These are phyloP conservation scores for Hansenula anomala DNA, from an alignment of 1,139 yeast species.

Conservation along the genomic window DNA sequence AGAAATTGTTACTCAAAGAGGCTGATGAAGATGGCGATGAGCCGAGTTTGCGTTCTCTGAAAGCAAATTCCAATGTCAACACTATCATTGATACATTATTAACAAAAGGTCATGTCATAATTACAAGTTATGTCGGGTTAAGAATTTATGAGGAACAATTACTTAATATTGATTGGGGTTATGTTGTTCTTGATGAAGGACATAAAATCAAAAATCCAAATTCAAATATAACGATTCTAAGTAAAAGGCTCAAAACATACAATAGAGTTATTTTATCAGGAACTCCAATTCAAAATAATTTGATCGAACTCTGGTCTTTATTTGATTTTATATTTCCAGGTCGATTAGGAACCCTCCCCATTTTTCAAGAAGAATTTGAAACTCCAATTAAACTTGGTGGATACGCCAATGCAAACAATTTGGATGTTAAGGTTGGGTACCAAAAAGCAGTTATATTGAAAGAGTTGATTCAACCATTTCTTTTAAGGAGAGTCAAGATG, in stretches of 20 bases:
- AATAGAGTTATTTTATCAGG: constrained; percentile 88
- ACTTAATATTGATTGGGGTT: constrained; percentile 79
- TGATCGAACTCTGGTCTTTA: constrained; percentile 88
- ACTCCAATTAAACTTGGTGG: constrained; percentile 97
- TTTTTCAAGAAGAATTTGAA: constrained; percentile 88
- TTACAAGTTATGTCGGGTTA: constrained; percentile 91
- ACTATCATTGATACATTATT: constrained; percentile 29
- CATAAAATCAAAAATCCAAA: constrained; percentile 96
- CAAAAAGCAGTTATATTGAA: constrained; percentile 91
- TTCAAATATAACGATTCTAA: constrained; percentile 76
- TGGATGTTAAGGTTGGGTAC: constrained; percentile 94
- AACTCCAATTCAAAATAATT: constrained; percentile 92
- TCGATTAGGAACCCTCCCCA: constrained; percentile 87
- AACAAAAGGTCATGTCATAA: constrained; percentile 68
- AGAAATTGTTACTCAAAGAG: constrained; percentile 41
- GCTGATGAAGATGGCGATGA: constrained; percentile 37
- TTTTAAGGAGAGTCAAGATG: constrained; percentile 78
- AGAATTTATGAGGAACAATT: constrained; percentile 69
- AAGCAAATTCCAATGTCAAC: constrained; percentile 22
- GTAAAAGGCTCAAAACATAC: constrained; percentile 77
- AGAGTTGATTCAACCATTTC: constrained; percentile 85
- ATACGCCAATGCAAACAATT: constrained; percentile 92
- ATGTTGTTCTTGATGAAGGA: constrained; percentile 90
- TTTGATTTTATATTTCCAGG: constrained; percentile 97
- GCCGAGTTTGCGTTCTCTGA: constrained; percentile 22